Evolutionary conservation across 2,329 filamentous ascomycete genomes (phyloP), one percentile per base, ranked within the genome.

Genomic region (Pseudogymnoascus sp.): DNA sequence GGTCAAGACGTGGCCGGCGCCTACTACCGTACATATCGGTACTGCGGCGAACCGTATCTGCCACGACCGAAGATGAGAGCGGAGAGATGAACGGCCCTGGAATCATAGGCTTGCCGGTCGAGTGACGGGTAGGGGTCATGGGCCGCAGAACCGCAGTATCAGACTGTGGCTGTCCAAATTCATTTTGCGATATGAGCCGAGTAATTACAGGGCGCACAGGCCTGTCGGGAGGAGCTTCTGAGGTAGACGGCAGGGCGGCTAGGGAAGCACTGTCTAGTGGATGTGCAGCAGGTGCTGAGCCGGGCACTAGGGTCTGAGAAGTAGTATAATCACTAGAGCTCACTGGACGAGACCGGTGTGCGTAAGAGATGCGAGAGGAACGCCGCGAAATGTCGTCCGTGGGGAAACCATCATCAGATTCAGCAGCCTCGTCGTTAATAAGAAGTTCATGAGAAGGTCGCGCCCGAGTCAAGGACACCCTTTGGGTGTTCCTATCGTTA

Each of bases 31-130:
- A 63, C 14, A 63, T 63, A 47, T 68, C 78, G 64, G 82, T 77
- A 12, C 83, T 82, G 14, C 83, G 80, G n/a, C 84, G 80, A 25
- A 88, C 76, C 21, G 84, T 81, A 66, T 89, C 85, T 7, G 85
- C 85, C 5, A 89, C 84, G 59, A 89, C 82, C 0, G 81, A 82
- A 1, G 80, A 81, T 1, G 82, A 85, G 1, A 89, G 76, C 0
- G 86, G 84, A 31, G 82, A 81, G 1, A 85, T 79, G 4, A 88
- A 74, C 5, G 84, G 81, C 0, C 83, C 83, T 31, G 81, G 82
- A 3, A 83, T 77, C 38, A 88, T 81, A 2, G 78, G 79, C 21
- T 74, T 69, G 2, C 78, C 77, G 16, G 83, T 77, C 0, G 80
- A 81, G 66, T 79, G 77, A 56, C 79, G 77, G 21, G 72, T 75